Conservation (phyloP, 208 protist species). For the Crithidia sp. region DNA sequence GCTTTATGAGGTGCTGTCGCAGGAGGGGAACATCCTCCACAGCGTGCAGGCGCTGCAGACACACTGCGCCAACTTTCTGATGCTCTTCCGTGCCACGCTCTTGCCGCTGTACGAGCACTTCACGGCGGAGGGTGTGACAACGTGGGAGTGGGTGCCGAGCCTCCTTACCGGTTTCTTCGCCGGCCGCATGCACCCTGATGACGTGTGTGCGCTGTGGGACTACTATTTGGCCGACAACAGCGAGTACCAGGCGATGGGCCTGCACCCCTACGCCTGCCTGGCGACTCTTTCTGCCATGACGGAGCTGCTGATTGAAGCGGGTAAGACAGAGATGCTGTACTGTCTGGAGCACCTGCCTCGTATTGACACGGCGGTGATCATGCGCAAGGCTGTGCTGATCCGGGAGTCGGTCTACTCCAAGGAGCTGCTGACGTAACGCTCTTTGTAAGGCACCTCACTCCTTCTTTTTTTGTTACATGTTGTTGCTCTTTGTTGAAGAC, state of each 20-base stretch:
- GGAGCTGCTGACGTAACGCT: constrained; percentile 19
- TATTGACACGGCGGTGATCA: constrained; percentile 58
- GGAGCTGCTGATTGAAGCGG: constrained; percentile 84
- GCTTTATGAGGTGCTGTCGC: constrained; percentile 56
- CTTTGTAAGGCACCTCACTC: no score
- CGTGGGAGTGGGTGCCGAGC: constrained; percentile 77
- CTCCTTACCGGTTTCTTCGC: constrained; percentile 75
- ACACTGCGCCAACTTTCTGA: constrained; percentile 80
- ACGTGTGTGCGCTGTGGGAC: constrained; percentile 84
- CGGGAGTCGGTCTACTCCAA: constrained; percentile 67
- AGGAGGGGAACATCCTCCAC: constrained; percentile 77
- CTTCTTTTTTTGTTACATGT: no score
- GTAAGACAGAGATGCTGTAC: constrained; percentile 69
- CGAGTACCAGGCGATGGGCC: constrained; percentile 52
- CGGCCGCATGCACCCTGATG: constrained; percentile 67
- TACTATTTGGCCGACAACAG: constrained; percentile 70
- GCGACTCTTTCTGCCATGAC: constrained; percentile 80
- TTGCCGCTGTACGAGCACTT: constrained; percentile 83
- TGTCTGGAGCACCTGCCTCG: constrained; percentile 78
- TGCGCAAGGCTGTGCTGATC: constrained; percentile 79
- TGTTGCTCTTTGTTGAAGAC: no score
- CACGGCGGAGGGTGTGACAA: constrained; percentile 59
- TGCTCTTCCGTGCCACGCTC: constrained; percentile 76
- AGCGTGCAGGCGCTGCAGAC: constrained; percentile 57
- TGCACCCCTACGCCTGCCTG: constrained; percentile 83